Percentiles rank a stretch among this genome's conserved stretches.
Evolutionary conservation across 1,284 basidiomycete genomes (phyloP).

Genomic region (Austroboletus novae-zelandiae): DNA sequence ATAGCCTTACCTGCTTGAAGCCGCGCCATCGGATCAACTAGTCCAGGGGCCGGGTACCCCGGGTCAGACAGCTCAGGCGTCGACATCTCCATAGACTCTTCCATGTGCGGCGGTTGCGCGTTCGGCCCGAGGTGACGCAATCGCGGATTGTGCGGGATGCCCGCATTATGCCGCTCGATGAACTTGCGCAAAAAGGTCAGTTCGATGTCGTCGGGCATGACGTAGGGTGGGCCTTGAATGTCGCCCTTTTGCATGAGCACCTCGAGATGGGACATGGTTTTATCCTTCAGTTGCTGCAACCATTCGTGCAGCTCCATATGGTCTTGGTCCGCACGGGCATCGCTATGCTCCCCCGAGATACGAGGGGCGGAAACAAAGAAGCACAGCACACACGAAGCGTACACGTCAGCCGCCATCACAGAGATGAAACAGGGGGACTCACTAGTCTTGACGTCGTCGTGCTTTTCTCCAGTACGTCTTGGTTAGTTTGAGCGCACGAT

Average conservation of each 20-base stretch:
- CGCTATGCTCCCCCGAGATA: conserved; percentile 28
- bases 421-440: conserved; percentile 12
- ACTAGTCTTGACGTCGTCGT: conserved; percentile 72
- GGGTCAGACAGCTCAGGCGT: conserved; percentile 55
- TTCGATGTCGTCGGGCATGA: conserved; percentile 75
- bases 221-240: conserved; percentile 74
- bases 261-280: conserved; percentile 80
- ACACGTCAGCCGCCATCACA: no score
- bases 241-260: conserved; percentile 82
- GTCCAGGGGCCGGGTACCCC: conserved; percentile 41
- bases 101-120: conserved; percentile 39
- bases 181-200: conserved; percentile 75
- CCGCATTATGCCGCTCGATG: conserved; percentile 68
- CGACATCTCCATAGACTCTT: conserved; percentile 47
- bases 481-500: conserved; percentile 72
- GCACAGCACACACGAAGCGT: no score
- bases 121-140: conserved; percentile 51
- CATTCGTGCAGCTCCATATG: conserved; percentile 83
- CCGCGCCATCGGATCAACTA: conserved; percentile 38
- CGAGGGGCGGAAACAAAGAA: no score
- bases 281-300: conserved; percentile 80
- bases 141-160: conserved; percentile 73
- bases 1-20: conserved; percentile 35
- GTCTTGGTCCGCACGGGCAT: conserved; percentile 76
- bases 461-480: conserved; percentile 81